These are phyloP conservation scores for Coemansia asiatica DNA, from an alignment of 192 early-diverging fungal genomes.

Conservation along the genomic window DNA sequence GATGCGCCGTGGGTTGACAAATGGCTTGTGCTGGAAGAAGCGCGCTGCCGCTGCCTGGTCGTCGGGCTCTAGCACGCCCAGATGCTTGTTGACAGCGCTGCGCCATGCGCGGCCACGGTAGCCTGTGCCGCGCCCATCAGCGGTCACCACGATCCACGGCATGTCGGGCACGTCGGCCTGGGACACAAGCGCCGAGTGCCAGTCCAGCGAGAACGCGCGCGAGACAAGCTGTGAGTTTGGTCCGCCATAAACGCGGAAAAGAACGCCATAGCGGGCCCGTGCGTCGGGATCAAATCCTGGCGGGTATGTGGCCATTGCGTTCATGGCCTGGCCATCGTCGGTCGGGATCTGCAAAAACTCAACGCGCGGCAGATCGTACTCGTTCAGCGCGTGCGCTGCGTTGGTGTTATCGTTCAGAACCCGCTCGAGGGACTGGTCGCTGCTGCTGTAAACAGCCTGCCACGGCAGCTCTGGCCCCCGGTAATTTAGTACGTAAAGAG, in stretches of 20 bases:
- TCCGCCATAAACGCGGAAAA: constrained; percentile 89
- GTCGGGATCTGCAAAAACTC: constrained; percentile 52
- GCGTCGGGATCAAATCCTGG: constrained; percentile 70
- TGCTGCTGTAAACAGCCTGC: constrained; percentile 63
- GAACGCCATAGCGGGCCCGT: constrained; percentile 75
- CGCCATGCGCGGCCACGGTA: constrained; percentile 81
- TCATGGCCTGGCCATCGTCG: constrained; percentile 61
- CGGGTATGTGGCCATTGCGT: constrained; percentile 79
- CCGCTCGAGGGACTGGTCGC: constrained; percentile 56
- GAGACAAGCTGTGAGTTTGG: constrained; percentile 84
- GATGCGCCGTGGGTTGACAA: constrained; percentile 76
- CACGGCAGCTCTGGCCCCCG: constrained; percentile 82
- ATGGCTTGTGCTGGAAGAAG: constrained; percentile 62
- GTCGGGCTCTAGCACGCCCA: constrained; percentile 81
- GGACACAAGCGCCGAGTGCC: constrained; percentile 67
- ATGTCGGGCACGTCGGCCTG: constrained; percentile 57
- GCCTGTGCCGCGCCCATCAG: constrained; percentile 91
- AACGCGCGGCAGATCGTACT: constrained; percentile 62
- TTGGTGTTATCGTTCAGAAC: constrained; percentile 61
- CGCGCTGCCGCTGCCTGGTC: constrained; percentile 87
- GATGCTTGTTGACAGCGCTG: constrained; percentile 66
- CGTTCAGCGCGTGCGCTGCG: constrained; percentile 50
- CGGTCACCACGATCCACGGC: constrained; percentile 68
- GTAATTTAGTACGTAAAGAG: constrained; percentile 78
- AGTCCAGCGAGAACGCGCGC: constrained; percentile 67